Evolutionary conservation across 331 rosid species (phyloP), one percentile per base, ranked within the genome.

Genomic region (Malus hybrid): DNA sequence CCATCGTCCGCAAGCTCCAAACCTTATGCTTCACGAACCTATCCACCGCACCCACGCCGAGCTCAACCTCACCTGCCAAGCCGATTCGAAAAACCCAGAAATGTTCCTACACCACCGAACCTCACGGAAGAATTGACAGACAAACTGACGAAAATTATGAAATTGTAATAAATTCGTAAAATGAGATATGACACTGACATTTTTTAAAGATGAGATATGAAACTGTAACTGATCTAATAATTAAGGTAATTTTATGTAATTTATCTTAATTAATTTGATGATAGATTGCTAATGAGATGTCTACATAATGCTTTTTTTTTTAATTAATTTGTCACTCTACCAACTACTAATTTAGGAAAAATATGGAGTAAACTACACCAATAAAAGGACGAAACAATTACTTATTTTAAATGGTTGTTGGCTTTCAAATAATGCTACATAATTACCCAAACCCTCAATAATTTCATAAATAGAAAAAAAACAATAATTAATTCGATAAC

Each of bases 51-150:
- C 92, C 64, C 99, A 90, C 74, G 60, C 87, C 15, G 90, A 92
- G 74, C 96, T 91, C 54, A 93, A 94, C 70, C 99, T 94, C 71
- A 90, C 96, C 42, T 86, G 88, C 81, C 97, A 94, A 75, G 69
- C 78, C 69, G 96, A 87, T 34, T 90, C 2, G 97, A 94, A 44
- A 36, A 36, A 36, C 44, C 3, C 4, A 36, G 1, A 36, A 36
- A 36, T 36, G 44, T 36, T 36, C 44, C 3, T 36, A 1, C 44
- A 36, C 44, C 44, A 36, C 1, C 1, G 4, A 36, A 36, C 11
- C 44, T 36, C 4, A 36, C 13, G 0, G 13, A 39, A 39, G 13
- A 10, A 39, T 10, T 39, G 4, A 39, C 4, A 39, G 13, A 10
- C 12, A 39, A 39, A 39, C 5, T 39, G 13, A 42, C 1, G 1